Evolutionary conservation across 2,329 filamentous ascomycete genomes (phyloP), one percentile per base, ranked within the genome.

Genomic region (Ophiostoma australiae): DNA sequence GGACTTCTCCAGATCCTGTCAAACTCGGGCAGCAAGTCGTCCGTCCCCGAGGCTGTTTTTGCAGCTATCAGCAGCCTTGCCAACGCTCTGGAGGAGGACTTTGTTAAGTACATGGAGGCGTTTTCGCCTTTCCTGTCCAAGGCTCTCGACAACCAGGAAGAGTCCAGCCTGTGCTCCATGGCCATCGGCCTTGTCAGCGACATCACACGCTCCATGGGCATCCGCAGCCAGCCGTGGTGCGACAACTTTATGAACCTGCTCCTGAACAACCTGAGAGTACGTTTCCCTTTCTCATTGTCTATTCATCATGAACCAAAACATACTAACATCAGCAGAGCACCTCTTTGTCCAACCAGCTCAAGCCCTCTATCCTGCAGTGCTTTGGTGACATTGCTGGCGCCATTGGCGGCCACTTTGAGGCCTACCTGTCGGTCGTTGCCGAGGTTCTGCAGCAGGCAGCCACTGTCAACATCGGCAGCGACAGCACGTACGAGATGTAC

Each of bases 181-280:
- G 94, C 95, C 76, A 97, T 99, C 80, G 95, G 95, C 76, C 87
- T 99, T 71, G 94, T 98, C 76, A 97, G 94, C 80, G 95, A 99
- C 79, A 95, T 99, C 76, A 94, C 93, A 69, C 90, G 95, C 76
- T 95, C 94, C 20, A 85, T 98, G 78, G 92, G 93, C 79, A 90
- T 93, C 78, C 91, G 91, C 80, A 92, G 94, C 77, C 92, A 97
- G 82, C 95, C 94, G 71, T 98, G 91, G 84, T 99, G 95, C 81
- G 95, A 99, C 77, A 88, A 90, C 75, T 97, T 98, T 80, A 99
- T 99, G 95, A 99, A 99, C 85, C 91, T 95, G 79, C 85, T 99
- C 72, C 87, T 99, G 74, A 94, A 93, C 84, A 96, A 97, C 81
- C 84, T 99, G 61, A 39, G 63, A 39, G 63, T 66, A 20, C 20